Conservation (phyloP, 805 yeast genomes). For the Priceomyces castillae region DNA sequence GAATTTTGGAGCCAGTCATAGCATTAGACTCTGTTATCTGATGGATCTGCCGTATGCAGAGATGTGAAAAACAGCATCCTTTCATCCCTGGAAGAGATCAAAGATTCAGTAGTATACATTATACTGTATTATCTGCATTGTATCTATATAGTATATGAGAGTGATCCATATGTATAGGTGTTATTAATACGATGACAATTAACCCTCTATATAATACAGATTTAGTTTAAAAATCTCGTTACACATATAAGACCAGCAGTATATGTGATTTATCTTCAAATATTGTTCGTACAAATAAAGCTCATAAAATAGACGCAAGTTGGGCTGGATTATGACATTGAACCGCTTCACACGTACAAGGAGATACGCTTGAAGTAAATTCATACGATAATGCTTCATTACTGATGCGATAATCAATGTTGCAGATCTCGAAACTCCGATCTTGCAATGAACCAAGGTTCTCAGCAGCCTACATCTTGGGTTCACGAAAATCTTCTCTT, state of each 20-base stretch:
- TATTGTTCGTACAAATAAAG: constrained; percentile 27
- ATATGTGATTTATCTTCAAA: constrained; percentile 16
- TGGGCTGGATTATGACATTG: constrained; percentile 43
- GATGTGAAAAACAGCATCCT: not conserved
- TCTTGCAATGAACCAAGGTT: constrained; percentile 37
- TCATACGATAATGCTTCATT: constrained; percentile 31
- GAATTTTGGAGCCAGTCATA: too few relatives aligned
- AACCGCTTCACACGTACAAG: constrained; percentile 37
- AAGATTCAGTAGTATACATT: too few relatives aligned
- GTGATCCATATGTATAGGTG: too few relatives aligned
- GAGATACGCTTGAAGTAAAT: constrained; percentile 35
- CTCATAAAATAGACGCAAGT: constrained; percentile 37
- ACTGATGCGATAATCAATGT: constrained; percentile 38
- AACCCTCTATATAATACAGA: constrained; percentile 19
- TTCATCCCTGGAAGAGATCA: not conserved
- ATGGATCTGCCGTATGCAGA: not conserved
- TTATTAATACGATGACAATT: too few relatives aligned
- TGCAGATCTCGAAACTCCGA: constrained; percentile 45
- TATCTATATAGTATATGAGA: too few relatives aligned
- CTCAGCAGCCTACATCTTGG: constrained; percentile 12
- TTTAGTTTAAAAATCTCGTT: constrained; percentile 29
- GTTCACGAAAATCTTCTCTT: constrained; percentile 22
- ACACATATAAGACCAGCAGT: constrained; percentile 30
- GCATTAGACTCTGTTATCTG: not conserved
- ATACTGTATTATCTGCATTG: too few relatives aligned